Evolutionary conservation across 2,329 filamentous ascomycete species (phyloP).

Genomic region (Diaporthe sp.): DNA sequence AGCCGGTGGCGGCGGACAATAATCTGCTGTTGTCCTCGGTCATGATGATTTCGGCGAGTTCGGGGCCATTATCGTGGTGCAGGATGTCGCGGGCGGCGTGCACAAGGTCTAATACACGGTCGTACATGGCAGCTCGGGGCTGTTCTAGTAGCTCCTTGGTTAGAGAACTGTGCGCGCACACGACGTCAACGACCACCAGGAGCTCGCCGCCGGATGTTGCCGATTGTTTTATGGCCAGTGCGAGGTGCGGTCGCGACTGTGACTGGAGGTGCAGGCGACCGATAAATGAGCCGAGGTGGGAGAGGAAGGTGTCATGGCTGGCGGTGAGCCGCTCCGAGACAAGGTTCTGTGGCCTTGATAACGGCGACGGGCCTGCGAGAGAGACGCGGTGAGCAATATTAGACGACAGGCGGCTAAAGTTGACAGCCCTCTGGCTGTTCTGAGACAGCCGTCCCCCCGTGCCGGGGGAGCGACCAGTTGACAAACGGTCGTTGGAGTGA

Average conservation of each 20-base stretch:
- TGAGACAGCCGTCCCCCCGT: constrained; percentile 52
- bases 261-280: constrained; percentile 90
- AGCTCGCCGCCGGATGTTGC: constrained; percentile 85
- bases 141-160: constrained; percentile 75
- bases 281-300: constrained; percentile 92
- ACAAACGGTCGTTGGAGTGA: constrained; percentile 60
- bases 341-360: constrained; percentile 76
- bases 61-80: constrained; percentile 70
- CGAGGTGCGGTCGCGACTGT: constrained; percentile 87
- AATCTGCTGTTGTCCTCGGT: constrained; percentile 83
- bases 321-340: constrained; percentile 85
- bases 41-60: constrained; percentile 83
- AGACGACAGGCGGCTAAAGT: constrained; percentile 60
- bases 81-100: constrained; percentile 85
- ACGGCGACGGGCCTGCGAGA: constrained; percentile 75
- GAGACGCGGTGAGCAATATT: constrained; percentile 81
- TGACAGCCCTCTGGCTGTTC: constrained; percentile 52
- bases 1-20: constrained; percentile 83
- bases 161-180: constrained; percentile 81
- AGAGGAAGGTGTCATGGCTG: constrained; percentile 89
- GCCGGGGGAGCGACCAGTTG: constrained; percentile 54
- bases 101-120: constrained; percentile 83
- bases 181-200: constrained; percentile 82
- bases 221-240: constrained; percentile 85
- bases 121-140: constrained; percentile 82